Percentiles rank a stretch among this genome's conserved stretches.
Conservation (phyloP, 108 stramenopile genomes). For the Nitzschia sp. region DNA sequence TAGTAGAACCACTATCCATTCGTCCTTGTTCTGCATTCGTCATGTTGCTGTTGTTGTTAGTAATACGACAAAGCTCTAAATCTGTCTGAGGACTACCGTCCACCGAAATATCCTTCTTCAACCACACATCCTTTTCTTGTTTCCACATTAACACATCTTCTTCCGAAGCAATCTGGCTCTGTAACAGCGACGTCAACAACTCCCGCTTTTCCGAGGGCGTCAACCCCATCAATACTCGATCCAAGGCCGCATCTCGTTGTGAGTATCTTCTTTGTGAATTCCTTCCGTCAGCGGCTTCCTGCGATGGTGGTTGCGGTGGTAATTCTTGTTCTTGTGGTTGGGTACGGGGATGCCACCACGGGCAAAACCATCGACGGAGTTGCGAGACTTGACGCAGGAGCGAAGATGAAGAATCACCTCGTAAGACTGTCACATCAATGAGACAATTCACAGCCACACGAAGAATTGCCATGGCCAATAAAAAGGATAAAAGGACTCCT, state of each 20-base stretch:
- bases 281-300: not conserved
- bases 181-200: not conserved
- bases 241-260: not conserved
- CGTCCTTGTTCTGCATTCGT: no score
- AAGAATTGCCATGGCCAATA: conserved; percentile 6
- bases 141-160: conserved; percentile 1
- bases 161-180: not conserved
- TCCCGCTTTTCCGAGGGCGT: not conserved
- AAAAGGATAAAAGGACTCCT: not conserved
- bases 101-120: not conserved
- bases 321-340: conserved; percentile 6
- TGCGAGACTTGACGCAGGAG: not conserved
- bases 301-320: not conserved
- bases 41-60: no score
- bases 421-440: conserved; percentile 9
- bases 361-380: conserved; percentile 9
- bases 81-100: not conserved
- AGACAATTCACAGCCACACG: not conserved
- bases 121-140: not conserved
- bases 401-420: conserved; percentile 8
- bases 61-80: not conserved
- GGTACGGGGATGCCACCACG: conserved; percentile 18
- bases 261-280: not conserved
- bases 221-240: conserved; percentile 9
- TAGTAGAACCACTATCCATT: no score